These are phyloP conservation scores for Sugiyamaella grinbergsii DNA, from an alignment of 1,139 yeast genomes.

Conservation along the genomic window DNA sequence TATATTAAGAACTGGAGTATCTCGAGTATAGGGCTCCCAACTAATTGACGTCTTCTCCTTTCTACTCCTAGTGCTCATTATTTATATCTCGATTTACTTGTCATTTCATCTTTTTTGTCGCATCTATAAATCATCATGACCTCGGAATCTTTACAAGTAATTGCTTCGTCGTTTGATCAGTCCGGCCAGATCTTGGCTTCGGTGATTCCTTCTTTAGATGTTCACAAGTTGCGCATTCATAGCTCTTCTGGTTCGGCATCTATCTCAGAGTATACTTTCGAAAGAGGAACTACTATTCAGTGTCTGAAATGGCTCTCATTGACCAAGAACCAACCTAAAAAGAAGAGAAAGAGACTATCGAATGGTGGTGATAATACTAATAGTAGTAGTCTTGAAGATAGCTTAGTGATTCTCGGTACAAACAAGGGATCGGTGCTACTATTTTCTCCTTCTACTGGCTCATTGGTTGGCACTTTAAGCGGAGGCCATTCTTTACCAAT, in stretches of 20 bases:
- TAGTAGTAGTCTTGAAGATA: conserved; percentile 38
- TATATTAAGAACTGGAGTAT: no score
- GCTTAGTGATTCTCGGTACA: conserved; percentile 62
- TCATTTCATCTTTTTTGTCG: neutral
- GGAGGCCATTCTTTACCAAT: conserved; percentile 57
- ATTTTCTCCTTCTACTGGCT: conserved; percentile 68
- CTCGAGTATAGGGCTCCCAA: no score
- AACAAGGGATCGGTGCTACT: conserved; percentile 65
- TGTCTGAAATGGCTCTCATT: conserved; percentile 55
- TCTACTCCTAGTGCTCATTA: no score
- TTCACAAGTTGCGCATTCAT: conserved; percentile 65
- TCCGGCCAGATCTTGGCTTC: conserved; percentile 64
- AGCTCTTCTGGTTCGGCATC: conserved; percentile 22
- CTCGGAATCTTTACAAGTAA: conserved; percentile 29
- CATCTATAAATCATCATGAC: conserved; percentile 9
- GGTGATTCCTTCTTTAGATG: conserved; percentile 69
- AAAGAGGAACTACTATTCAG: conserved; percentile 56
- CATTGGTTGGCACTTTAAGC: conserved; percentile 53
- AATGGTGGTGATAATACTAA: conserved; percentile 15
- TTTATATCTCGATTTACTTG: neutral
- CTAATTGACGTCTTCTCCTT: no score
- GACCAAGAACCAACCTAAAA: conserved; percentile 36
- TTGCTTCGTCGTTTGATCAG: conserved; percentile 52
- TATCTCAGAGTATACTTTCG: conserved; percentile 46
- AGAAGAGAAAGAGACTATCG: conserved; percentile 38